Conservation (phyloP, 75 land plant species). For the Pinus taeda region DNA sequence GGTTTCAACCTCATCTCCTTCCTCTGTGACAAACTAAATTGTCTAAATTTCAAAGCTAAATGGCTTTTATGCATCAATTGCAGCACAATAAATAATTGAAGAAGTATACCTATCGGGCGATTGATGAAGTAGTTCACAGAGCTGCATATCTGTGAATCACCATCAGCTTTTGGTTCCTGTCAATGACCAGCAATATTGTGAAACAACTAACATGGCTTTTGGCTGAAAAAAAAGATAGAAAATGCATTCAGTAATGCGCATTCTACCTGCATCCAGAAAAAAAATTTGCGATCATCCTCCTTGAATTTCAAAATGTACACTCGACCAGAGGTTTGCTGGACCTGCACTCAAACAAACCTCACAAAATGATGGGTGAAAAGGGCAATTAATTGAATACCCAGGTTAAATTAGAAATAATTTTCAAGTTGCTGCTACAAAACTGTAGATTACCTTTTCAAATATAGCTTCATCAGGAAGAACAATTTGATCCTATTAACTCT, state of each 20-base stretch:
- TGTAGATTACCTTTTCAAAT: constrained; percentile 85
- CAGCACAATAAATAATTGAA: background rate
- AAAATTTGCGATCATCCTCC: constrained; percentile 75
- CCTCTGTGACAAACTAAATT: constrained; percentile 7
- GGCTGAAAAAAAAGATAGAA: constrained; percentile 6
- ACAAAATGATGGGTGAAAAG: background rate
- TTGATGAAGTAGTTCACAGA: constrained; percentile 69
- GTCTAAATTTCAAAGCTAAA: background rate
- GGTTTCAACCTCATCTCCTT: constrained; percentile 60
- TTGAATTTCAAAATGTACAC: constrained; percentile 88
- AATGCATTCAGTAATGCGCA: background rate
- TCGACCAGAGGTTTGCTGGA: constrained; percentile 79
- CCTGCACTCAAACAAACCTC: constrained; percentile 41
- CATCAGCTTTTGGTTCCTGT: constrained; percentile 78
- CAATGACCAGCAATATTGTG: constrained; percentile 1
- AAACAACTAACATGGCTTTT: background rate
- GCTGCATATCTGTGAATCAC: constrained; percentile 62
- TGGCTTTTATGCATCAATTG: background rate
- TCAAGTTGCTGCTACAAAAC: background rate
- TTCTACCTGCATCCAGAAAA: constrained; percentile 97
- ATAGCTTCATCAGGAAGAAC: constrained; percentile 90
- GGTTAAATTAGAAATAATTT: background rate
- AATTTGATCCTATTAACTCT: constrained; percentile 68
- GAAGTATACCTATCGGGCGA: constrained; percentile 62
- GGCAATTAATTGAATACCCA: background rate